Conservation (phyloP, 108 stramenopile genomes). For the Cyclotella baltica region DNA sequence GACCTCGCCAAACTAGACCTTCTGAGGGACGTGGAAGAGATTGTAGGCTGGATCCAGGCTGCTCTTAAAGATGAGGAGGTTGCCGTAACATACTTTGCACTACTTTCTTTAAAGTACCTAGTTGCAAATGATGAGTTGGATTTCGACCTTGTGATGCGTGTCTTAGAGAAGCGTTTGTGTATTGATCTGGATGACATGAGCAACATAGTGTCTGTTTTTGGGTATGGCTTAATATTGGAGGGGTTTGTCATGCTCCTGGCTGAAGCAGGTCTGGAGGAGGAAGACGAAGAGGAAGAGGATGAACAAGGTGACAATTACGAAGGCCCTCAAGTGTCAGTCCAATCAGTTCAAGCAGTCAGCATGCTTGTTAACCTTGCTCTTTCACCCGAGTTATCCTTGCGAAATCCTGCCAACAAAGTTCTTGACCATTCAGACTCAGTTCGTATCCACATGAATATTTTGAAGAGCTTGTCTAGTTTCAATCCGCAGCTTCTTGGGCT, state of each 20-base stretch:
- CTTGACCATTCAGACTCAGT: conserved; percentile 20
- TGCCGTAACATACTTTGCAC: conserved; percentile 55
- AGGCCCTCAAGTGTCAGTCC: conserved; percentile 37
- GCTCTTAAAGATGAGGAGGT: conserved; percentile 65
- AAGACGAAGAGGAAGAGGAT: conserved; percentile 47
- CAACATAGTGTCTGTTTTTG: conserved; percentile 25
- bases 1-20: conserved; percentile 73
- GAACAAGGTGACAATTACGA: conserved; percentile 35
- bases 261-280: conserved; percentile 57
- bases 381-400: conserved; percentile 32
- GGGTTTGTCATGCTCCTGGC: conserved; percentile 67
- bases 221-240: conserved; percentile 57
- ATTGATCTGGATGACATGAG: conserved; percentile 43
- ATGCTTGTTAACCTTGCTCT: conserved; percentile 57
- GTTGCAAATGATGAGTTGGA: conserved; percentile 73
- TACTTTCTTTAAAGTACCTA: conserved; percentile 63
- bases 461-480: conserved; percentile 58
- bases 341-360: conserved; percentile 55
- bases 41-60: conserved; percentile 72
- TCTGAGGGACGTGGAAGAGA: conserved; percentile 71
- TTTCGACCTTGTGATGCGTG: conserved; percentile 74
- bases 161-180: conserved; percentile 66
- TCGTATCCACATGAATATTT: conserved; percentile 51
- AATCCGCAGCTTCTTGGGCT: conserved; percentile 62
- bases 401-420: too few relatives aligned